Evolutionary conservation across 2,329 filamentous ascomycete genomes (phyloP), one percentile per base, ranked within the genome.

Genomic region (Sporothrix dimorphospora): DNA sequence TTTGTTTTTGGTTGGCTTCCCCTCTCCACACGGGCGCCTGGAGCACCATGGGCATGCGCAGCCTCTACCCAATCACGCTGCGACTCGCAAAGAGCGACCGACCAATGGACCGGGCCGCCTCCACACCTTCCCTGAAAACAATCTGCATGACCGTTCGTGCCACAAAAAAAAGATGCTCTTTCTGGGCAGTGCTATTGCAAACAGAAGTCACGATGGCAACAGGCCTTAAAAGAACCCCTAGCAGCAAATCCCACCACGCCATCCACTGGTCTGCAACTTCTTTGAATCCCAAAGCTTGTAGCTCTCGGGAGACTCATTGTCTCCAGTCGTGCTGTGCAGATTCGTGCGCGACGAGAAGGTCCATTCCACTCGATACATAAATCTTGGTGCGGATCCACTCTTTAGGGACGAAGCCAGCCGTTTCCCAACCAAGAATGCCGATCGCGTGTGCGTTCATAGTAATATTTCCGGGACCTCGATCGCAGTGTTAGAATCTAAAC

Each of bases 381-480:
- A 67, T 38, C 24, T 67, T 67, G 21, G 63, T 67, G 45, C 63
- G 63, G 3, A 67, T 24, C 63, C 63, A 67, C 30, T 34, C 63
- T 21, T 51, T 51, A 24, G 63, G 63, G 9, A 67, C 63, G 11
- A 67, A 67, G 19, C 63, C 21, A n/a, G 63, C 63, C 7, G 45
- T 67, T 51, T 67, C 63, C 63, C 21, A 67, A 45, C 51, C 42
- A 38, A 67, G 16, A 51, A 67, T 51, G 19, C 63, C 63, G 34
- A 51, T 67, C 63, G 16, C 30, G n/a, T 49, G 8, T 21, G 11
- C 45, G 45, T 67, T 51, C 3, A 51, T 14, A 16, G 51, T 38
- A 4, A 65, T 65, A 14, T 51, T 67, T n/a, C 63, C 63, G 3
- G 45, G 63, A 38, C 63, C 42, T 14, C 51, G 4, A 51, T 67